phyloP scores from a whole-genome alignment of 305 asterid species.

The Solanum hybrid region DNA sequence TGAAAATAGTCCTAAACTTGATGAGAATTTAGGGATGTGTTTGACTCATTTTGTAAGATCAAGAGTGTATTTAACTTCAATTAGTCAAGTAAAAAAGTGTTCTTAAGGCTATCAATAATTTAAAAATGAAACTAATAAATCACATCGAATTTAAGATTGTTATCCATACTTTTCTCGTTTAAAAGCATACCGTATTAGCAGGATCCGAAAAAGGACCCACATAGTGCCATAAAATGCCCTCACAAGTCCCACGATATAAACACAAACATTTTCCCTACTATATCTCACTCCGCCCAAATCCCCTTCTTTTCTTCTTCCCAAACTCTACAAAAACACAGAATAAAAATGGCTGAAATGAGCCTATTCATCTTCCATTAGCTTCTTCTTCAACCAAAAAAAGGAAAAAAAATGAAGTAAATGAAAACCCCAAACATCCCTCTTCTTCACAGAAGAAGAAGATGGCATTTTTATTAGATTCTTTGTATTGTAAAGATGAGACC shows the following conservation, averaged over 20 bases:
- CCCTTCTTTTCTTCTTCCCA: not conserved
- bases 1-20: not conserved
- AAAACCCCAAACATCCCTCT: not conserved
- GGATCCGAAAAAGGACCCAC: not conserved
- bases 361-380: not conserved
- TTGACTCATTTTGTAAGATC: too few species aligned
- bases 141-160: rapidly evolving
- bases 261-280: not conserved
- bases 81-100: too few species aligned
- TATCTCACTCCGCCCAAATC: not conserved
- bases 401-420: not conserved
- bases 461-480: conserved; percentile 1
- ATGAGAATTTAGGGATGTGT: too few species aligned
- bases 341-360: not conserved
- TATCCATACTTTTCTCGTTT: rapidly evolving
- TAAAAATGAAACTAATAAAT: too few species aligned
- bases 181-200: not conserved
- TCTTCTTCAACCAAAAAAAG: not conserved
- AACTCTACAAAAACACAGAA: not conserved
- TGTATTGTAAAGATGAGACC: conserved; percentile 8
- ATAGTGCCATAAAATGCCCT: not conserved
- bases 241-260: not conserved
- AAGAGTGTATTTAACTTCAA: too few species aligned
- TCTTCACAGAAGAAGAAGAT: conserved; percentile 4
- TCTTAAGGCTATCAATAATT: too few species aligned